Evolutionary conservation across 2,329 filamentous ascomycete genomes (phyloP), one percentile per base, ranked within the genome.

Genomic region (Paecilomyces sp.): DNA sequence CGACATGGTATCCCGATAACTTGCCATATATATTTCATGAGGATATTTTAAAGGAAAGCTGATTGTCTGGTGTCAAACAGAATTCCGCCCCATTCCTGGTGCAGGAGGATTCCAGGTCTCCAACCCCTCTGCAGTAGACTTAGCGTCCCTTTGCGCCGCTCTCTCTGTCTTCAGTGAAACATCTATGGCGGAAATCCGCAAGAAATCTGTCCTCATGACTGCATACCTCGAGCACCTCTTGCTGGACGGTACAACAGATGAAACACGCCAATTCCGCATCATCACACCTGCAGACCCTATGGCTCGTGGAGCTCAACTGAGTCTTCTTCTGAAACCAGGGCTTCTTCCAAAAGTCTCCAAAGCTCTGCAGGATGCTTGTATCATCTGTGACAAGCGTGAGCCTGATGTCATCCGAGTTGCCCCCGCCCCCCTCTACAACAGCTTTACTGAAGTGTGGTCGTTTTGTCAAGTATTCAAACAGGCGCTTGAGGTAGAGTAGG

Each of bases 351-450:
- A 72, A 6, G 85, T 95, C 2, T 82, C 84, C 58, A 76, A 79
- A 41, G 82, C 80, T 36, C 73, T 96, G 53, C 85, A 90, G 65
- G 80, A 85, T n/a, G 82, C 83, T 0, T 89, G 88, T 1, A 87
- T 94, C 2, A 83, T 94, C 3, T 87, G 89, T 54, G 92, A 96
- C 69, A 89, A 93, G 81, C 80, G 91, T 59, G 89, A 89, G 74
- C 91, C 92, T 1, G 87, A 91, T 70, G 91, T 96, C 18, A 87
- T 96, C 36, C 81, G 91, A 2, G 86, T 94, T 0, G 90, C 91
- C 1, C 91, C 92, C 1, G 87, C 88, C 55, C 91, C 92, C 3
- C 73, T 96, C 64, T 96, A 95, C 74, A 92, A 92, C 69, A 86
- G 83, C 1, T 95, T 89, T 71, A 81, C 82, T 61, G 91, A 96